phyloP scores from a whole-genome alignment of 768 basidiomycete genomes.

The Auriculariales sp. region DNA sequence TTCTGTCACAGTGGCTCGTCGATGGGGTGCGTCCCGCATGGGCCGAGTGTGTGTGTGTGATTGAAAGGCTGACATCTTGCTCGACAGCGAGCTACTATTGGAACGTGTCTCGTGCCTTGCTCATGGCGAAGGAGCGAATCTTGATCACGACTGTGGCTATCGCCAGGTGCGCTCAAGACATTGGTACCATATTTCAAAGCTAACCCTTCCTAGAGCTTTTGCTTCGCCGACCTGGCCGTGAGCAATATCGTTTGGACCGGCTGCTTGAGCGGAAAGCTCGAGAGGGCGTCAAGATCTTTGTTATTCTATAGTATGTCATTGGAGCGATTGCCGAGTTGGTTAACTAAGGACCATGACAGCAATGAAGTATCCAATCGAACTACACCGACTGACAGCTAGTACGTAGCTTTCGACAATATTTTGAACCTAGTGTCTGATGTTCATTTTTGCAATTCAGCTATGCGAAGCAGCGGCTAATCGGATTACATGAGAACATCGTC shows the following conservation, averaged over 20 bases:
- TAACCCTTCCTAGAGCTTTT: conserved; percentile 77
- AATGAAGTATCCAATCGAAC: conserved; percentile 92
- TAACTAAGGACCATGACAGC: conserved; percentile 23
- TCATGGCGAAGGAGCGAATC: conserved; percentile 74
- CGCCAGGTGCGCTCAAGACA: conserved; percentile 56
- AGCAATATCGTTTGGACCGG: conserved; percentile 73
- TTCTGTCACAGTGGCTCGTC: conserved; percentile 94
- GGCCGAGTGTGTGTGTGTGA: too few species aligned
- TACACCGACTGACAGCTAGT: conserved; percentile 90
- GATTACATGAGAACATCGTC: conserved; percentile 84
- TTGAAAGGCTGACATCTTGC: too few species aligned
- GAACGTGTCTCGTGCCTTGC: conserved; percentile 85
- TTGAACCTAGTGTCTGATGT: not conserved
- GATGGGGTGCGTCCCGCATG: conserved; percentile 83
- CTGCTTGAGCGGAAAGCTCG: conserved; percentile 82
- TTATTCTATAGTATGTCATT: conserved; percentile 77
- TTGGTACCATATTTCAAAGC: too few species aligned
- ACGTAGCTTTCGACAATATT: conserved; percentile 15
- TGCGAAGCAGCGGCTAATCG: conserved; percentile 66
- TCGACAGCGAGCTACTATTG: conserved; percentile 87
- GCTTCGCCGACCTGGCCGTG: conserved; percentile 71
- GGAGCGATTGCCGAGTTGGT: too few species aligned
- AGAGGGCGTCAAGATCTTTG: conserved; percentile 89
- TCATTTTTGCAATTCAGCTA: conserved; percentile 44
- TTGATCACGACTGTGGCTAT: conserved; percentile 99